These are phyloP conservation scores for Coelastrella sp. DNA, from an alignment of 139 green algal species.

Conservation along the genomic window DNA sequence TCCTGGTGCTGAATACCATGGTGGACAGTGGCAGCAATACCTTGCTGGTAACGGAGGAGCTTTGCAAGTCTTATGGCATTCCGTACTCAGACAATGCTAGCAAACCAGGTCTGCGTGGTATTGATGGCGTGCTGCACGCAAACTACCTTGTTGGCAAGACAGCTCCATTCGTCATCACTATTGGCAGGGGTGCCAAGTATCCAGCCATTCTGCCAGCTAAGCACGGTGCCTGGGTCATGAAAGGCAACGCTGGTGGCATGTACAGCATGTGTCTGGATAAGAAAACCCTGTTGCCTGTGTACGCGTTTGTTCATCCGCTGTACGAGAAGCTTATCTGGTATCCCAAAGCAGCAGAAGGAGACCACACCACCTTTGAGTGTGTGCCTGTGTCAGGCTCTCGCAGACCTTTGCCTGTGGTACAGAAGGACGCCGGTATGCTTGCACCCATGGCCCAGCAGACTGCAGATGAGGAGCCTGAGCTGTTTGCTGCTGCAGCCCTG, in stretches of 20 bases:
- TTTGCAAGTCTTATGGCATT: background rate
- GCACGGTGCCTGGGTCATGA: background rate
- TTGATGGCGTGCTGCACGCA: background rate
- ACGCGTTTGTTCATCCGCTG: background rate
- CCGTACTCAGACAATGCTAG: background rate
- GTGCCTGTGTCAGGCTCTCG: background rate
- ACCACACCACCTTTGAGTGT: background rate
- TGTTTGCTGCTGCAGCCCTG: background rate
- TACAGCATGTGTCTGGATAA: background rate
- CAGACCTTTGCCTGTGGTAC: background rate
- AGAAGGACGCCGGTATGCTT: background rate
- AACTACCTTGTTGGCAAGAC: background rate
- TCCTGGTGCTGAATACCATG: background rate
- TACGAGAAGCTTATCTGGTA: background rate
- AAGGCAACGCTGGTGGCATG: background rate
- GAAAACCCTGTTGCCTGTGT: background rate
- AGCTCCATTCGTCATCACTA: background rate
- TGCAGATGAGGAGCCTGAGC: background rate
- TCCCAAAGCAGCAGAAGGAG: background rate
- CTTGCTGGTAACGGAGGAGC: background rate
- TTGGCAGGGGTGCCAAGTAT: background rate
- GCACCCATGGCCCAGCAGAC: background rate
- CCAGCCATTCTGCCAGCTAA: background rate
- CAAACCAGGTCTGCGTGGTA: background rate
- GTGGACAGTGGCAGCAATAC: background rate